phyloP scores from a whole-genome alignment of 805 yeast genomes.

The Candida ovalis region DNA sequence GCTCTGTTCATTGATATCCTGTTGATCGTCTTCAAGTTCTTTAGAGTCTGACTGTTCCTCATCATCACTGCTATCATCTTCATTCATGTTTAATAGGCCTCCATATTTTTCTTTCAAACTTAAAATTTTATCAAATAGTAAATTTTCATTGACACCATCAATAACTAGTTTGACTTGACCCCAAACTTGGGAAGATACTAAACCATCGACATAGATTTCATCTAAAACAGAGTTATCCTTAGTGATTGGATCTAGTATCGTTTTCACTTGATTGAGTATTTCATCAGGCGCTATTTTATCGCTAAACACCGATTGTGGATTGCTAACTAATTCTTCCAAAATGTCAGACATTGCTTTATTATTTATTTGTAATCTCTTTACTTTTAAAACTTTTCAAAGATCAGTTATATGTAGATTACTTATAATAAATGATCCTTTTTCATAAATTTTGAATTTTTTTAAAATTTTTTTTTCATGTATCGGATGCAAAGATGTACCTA shows the following conservation, averaged over 20 bases:
- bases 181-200: slow-evolving; percentile 90
- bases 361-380: neutral
- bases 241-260: slow-evolving; percentile 53
- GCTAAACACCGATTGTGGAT: slow-evolving; percentile 19
- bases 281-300: slow-evolving; percentile 11
- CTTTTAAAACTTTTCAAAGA: neutral
- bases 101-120: slow-evolving; percentile 38
- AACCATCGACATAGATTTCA: slow-evolving; percentile 77
- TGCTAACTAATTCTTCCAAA: slow-evolving; percentile 14
- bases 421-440: too few species aligned
- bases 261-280: slow-evolving; percentile 38
- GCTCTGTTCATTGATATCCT: slow-evolving; percentile 17
- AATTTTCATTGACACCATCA: slow-evolving; percentile 67
- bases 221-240: slow-evolving; percentile 58
- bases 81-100: slow-evolving; percentile 12
- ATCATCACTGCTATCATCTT: slow-evolving; percentile 24
- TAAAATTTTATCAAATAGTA: slow-evolving; percentile 56
- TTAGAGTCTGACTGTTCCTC: slow-evolving; percentile 26
- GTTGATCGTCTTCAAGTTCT: slow-evolving; percentile 32
- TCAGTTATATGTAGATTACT: too few species aligned
- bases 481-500: too few species aligned
- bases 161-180: slow-evolving; percentile 85
- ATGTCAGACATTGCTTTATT: slow-evolving; percentile 7
- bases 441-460: too few species aligned
- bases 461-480: too few species aligned